Conservation (phyloP, 768 basidiomycete species). For the Zangia roseola region DNA sequence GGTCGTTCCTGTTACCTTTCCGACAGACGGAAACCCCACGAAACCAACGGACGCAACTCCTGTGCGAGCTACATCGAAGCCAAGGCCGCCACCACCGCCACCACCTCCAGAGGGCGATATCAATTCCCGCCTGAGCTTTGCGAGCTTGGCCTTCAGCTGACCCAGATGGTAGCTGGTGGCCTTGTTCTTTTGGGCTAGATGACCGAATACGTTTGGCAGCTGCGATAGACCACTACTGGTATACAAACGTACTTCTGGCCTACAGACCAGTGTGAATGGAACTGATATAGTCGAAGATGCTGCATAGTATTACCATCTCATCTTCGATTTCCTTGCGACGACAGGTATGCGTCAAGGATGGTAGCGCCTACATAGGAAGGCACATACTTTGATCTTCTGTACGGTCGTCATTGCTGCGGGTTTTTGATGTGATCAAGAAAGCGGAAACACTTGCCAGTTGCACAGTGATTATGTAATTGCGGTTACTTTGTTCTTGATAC, state of each 20-base stretch:
- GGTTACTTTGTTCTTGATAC: slow-evolving; percentile 9
- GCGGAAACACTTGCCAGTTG: background rate
- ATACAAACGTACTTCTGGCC: slow-evolving; percentile 69
- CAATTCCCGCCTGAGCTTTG: slow-evolving; percentile 93
- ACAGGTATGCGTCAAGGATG: slow-evolving; percentile 8
- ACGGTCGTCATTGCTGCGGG: slow-evolving; percentile 69
- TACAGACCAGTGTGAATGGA: slow-evolving; percentile 37
- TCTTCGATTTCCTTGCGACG: slow-evolving; percentile 81
- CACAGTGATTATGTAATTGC: slow-evolving; percentile 20
- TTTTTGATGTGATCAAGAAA: background rate
- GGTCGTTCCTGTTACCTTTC: slow-evolving; percentile 56
- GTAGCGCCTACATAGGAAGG: slow-evolving; percentile 17
- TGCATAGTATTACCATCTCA: slow-evolving; percentile 75
- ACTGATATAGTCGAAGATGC: slow-evolving; percentile 9
- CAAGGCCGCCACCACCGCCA: slow-evolving; percentile 85
- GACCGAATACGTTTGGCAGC: slow-evolving; percentile 13
- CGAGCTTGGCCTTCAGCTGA: slow-evolving; percentile 97
- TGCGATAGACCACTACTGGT: slow-evolving; percentile 8
- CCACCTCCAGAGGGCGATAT: slow-evolving; percentile 75
- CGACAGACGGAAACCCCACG: slow-evolving; percentile 90
- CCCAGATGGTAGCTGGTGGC: slow-evolving; percentile 95
- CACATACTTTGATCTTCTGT: slow-evolving; percentile 79
- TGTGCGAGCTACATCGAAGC: slow-evolving; percentile 98
- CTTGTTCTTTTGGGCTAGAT: slow-evolving; percentile 91
- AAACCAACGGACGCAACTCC: slow-evolving; percentile 98